A percentile compares a stretch with the other conserved stretches of the same genome.
phyloP scores from a whole-genome alignment of 257 asterid species.

The Gentiana straminea region DNA sequence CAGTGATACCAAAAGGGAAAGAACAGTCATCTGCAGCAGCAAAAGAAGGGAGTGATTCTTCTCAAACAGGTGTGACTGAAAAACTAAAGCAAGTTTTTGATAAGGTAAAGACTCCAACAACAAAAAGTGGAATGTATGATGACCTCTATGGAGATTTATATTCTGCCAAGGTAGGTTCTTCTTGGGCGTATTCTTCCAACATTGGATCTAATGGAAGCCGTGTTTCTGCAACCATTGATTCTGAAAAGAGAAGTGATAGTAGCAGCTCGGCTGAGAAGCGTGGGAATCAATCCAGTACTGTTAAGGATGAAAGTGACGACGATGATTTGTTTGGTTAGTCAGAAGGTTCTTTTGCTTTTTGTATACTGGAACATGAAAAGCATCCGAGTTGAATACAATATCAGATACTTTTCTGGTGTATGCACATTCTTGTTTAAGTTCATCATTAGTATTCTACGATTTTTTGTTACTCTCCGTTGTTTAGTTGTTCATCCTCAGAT shows the following conservation, averaged over 20 bases:
- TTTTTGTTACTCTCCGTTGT: too few species aligned
- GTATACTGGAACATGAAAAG: conserved; percentile 18
- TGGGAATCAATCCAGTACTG: conserved; percentile 20
- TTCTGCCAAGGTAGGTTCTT: conserved; percentile 66
- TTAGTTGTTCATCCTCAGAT: too few species aligned
- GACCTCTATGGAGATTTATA: conserved; percentile 86
- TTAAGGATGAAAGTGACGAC: conserved; percentile 41
- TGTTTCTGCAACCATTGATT: conserved; percentile 25
- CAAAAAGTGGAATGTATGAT: conserved; percentile 76
- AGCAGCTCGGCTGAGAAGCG: conserved; percentile 22
- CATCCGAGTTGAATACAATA: conserved; percentile 14
- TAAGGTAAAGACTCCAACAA: conserved; percentile 64
- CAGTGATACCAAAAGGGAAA: conserved; percentile 82
- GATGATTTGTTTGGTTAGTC: conserved; percentile 92
- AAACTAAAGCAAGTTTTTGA: conserved; percentile 75
- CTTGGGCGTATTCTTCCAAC: conserved; percentile 64
- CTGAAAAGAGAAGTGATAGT: conserved; percentile 22
- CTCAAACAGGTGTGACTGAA: conserved; percentile 70
- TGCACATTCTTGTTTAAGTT: conserved; percentile 36
- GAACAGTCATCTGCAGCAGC: conserved; percentile 35
- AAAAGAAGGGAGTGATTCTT: conserved; percentile 27
- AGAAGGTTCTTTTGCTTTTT: conserved; percentile 9
- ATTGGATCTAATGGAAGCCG: conserved; percentile 24
- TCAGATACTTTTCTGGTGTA: conserved; percentile 20
- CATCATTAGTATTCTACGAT: conserved; percentile 8